These are phyloP conservation scores for Dissophora globulifera DNA, from an alignment of 192 early-diverging fungal genomes.

Conservation along the genomic window DNA sequence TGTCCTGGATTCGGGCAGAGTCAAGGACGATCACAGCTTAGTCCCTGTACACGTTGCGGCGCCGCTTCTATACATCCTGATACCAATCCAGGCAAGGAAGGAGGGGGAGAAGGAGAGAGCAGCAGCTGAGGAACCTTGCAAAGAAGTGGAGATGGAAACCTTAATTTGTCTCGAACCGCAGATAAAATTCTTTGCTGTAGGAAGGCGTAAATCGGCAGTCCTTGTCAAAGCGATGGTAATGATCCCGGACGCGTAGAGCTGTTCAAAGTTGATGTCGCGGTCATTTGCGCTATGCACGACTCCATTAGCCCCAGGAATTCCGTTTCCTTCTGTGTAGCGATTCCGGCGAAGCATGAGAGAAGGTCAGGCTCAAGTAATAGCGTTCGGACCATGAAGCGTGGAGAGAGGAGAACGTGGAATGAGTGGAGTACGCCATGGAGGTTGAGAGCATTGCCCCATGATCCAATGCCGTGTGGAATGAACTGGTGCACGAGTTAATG, in stretches of 20 bases:
- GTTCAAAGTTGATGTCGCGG: constrained; percentile 70
- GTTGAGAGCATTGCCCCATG: constrained; percentile 89
- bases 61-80: constrained; percentile 73
- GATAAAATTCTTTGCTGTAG: constrained; percentile 80
- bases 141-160: neutral
- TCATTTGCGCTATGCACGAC: too few species aligned
- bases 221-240: constrained; percentile 89
- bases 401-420: constrained; percentile 67
- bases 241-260: constrained; percentile 70
- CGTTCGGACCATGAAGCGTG: constrained; percentile 80
- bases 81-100: too few species aligned
- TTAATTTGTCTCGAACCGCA: constrained; percentile 67
- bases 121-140: too few species aligned
- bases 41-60: constrained; percentile 68
- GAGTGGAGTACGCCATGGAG: constrained; percentile 66
- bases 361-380: constrained; percentile 76
- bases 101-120: too few species aligned
- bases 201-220: constrained; percentile 94
- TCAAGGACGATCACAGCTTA: constrained; percentile 89
- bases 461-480: neutral
- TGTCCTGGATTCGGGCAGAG: constrained; percentile 87
- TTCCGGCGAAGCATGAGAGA: too few species aligned
- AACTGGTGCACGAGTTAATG: constrained; percentile 1
- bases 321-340: too few species aligned
- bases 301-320: too few species aligned